These are phyloP conservation scores for Candida neerlandica DNA, from an alignment of 1,139 yeast genomes.

Conservation along the genomic window DNA sequence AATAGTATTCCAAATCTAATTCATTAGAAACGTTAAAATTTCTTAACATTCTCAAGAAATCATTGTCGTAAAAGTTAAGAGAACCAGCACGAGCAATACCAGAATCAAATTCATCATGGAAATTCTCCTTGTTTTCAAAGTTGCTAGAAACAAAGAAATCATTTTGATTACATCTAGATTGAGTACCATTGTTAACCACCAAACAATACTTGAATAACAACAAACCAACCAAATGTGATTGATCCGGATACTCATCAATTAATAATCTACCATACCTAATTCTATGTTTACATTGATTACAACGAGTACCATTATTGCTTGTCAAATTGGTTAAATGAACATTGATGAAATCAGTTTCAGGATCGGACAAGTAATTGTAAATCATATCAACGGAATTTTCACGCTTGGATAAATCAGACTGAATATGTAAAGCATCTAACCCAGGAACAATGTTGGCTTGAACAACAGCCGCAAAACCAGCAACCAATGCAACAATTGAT, in stretches of 20 bases:
- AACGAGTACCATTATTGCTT: constrained; percentile 33
- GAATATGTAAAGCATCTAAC: constrained; percentile 18
- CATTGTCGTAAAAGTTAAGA: constrained; percentile 42
- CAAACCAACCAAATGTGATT: constrained; percentile 39
- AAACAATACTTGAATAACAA: constrained; percentile 41
- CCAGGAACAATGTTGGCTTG: constrained; percentile 25
- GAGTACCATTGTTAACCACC: constrained; percentile 29
- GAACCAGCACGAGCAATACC: constrained; percentile 26
- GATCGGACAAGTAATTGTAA: constrained; percentile 25
- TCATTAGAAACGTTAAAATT: constrained; percentile 40
- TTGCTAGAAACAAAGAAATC: constrained; percentile 46
- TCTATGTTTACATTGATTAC: constrained; percentile 40
- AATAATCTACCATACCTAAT: constrained; percentile 33
- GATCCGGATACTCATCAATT: constrained; percentile 32
- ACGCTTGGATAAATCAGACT: constrained; percentile 22
- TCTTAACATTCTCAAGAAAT: constrained; percentile 39
- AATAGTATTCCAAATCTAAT: constrained; percentile 37
- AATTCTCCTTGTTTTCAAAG: constrained; percentile 21
- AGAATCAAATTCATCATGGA: constrained; percentile 23
- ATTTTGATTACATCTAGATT: constrained; percentile 34
- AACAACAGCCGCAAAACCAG: constrained; percentile 7
- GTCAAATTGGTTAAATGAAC: constrained; percentile 29
- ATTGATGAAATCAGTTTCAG: constrained; percentile 35
- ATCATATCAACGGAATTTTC: constrained; percentile 27
- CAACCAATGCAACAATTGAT: neutral